phyloP scores from a whole-genome alignment of 805 yeast genomes.

The Hanseniaspora clermontiae region DNA sequence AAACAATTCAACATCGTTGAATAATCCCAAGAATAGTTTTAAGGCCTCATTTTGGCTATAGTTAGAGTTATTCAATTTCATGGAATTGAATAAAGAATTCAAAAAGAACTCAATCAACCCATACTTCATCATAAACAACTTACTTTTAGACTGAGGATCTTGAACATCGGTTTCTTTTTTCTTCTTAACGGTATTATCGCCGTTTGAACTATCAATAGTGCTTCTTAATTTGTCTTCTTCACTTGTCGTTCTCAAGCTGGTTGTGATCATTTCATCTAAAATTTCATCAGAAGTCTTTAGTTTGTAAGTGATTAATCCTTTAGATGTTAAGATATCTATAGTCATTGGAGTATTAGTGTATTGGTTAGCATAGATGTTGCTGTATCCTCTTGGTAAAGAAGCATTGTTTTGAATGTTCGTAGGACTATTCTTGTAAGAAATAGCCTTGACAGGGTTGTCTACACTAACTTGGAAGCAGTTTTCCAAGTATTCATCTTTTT shows the following conservation, averaged over 20 bases:
- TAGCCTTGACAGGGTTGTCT: constrained; percentile 53
- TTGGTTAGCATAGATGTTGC: constrained; percentile 78
- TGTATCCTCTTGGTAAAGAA: constrained; percentile 63
- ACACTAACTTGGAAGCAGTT: constrained; percentile 64
- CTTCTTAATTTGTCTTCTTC: not conserved
- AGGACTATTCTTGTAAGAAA: constrained; percentile 28
- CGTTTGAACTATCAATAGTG: not conserved
- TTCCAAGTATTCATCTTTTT: constrained; percentile 58
- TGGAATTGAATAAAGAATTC: constrained; percentile 70
- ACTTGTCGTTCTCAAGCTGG: not conserved
- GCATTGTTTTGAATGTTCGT: constrained; percentile 25
- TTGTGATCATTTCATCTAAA: constrained; percentile 45
- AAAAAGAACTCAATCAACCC: constrained; percentile 87
- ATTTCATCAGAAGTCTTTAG: constrained; percentile 71
- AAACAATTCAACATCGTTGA: constrained; percentile 1
- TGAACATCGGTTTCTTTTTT: constrained; percentile 32
- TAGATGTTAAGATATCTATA: constrained; percentile 71
- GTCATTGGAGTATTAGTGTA: constrained; percentile 53
- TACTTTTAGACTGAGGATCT: constrained; percentile 26
- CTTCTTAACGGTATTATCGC: not conserved
- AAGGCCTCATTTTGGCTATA: constrained; percentile 33
- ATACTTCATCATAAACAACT: constrained; percentile 60
- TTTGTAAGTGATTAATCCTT: constrained; percentile 63
- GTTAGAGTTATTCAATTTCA: constrained; percentile 55
- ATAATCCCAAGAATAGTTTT: constrained; percentile 29